Conservation (phyloP, 495 filamentous ascomycete species). For the Lasiosphaeria miniovina region DNA sequence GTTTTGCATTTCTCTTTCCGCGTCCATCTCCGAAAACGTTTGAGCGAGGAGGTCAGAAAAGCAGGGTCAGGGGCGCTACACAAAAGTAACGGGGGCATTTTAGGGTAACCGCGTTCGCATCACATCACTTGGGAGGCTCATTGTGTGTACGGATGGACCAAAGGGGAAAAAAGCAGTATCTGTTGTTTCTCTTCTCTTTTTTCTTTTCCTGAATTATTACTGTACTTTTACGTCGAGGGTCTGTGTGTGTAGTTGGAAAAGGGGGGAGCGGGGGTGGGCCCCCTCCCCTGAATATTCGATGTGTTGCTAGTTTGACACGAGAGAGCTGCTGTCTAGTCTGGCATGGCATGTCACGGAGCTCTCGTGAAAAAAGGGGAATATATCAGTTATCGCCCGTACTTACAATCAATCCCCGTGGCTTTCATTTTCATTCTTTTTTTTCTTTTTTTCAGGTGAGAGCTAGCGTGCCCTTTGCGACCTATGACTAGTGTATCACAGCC, state of each 20-base stretch:
- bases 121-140: not conserved
- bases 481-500: not conserved
- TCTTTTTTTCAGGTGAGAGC: not conserved
- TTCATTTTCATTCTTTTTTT: not conserved
- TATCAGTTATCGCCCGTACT: too few relatives aligned
- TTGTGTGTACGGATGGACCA: not conserved
- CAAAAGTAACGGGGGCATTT: slow-evolving; percentile 1
- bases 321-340: too few relatives aligned
- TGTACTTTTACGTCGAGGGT: too few relatives aligned
- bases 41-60: not conserved
- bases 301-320: too few relatives aligned
- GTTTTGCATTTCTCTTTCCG: not conserved
- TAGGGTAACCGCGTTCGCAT: not conserved
- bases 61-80: not conserved
- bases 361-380: too few relatives aligned
- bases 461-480: not conserved
- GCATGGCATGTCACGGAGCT: too few relatives aligned
- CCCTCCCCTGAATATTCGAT: too few relatives aligned
- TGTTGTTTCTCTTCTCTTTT: not conserved
- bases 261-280: too few relatives aligned
- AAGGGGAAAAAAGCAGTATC: not conserved
- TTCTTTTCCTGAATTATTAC: not conserved
- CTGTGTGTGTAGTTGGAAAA: too few relatives aligned
- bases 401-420: too few relatives aligned
- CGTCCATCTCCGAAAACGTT: not conserved